Evolutionary conservation across 768 basidiomycete genomes (phyloP).

Genomic region (Daedaleopsis sinensis): DNA sequence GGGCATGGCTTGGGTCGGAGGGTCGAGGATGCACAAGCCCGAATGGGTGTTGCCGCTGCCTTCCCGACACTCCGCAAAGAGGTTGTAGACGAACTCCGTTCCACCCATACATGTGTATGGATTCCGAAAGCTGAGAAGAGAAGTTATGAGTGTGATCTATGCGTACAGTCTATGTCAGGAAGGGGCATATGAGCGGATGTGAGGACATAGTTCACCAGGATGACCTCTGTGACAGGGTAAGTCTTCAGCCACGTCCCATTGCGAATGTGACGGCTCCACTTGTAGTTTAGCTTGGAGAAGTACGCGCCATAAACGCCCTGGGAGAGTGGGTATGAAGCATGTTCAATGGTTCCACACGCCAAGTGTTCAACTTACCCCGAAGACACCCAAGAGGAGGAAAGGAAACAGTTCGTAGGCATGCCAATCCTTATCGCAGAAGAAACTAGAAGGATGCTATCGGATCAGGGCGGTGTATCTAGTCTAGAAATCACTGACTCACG

Average conservation of each 20-base stretch:
- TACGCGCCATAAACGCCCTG: constrained; percentile 94
- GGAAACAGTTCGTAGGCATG: constrained; percentile 86
- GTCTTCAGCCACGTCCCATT: constrained; percentile 77
- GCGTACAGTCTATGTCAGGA: constrained; percentile 2
- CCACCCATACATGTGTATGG: constrained; percentile 93
- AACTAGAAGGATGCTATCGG: constrained; percentile 55
- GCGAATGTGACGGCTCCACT: constrained; percentile 84
- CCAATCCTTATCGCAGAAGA: constrained; percentile 97
- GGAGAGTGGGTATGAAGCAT: not conserved
- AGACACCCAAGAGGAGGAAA: constrained; percentile 85
- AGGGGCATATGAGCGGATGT: not conserved
- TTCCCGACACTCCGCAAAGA: constrained; percentile 83
- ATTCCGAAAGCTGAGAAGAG: constrained; percentile 81
- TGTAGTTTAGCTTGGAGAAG: constrained; percentile 89
- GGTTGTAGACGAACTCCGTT: constrained; percentile 90
- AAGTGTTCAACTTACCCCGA: constrained; percentile 62
- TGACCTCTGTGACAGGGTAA: constrained; percentile 84
- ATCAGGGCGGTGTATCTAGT: constrained; percentile 17
- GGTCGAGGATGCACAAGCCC: constrained; percentile 73
- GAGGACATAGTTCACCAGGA: constrained; percentile 55
- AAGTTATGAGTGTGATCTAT: constrained; percentile 80
- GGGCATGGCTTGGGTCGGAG: constrained; percentile 57
- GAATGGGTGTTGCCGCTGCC: constrained; percentile 57
- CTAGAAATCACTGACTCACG: constrained; percentile 47
- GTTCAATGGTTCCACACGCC: not conserved